Evolutionary conservation across 2,329 filamentous ascomycete species (phyloP).

Genomic region (Venturiaceae sp.): DNA sequence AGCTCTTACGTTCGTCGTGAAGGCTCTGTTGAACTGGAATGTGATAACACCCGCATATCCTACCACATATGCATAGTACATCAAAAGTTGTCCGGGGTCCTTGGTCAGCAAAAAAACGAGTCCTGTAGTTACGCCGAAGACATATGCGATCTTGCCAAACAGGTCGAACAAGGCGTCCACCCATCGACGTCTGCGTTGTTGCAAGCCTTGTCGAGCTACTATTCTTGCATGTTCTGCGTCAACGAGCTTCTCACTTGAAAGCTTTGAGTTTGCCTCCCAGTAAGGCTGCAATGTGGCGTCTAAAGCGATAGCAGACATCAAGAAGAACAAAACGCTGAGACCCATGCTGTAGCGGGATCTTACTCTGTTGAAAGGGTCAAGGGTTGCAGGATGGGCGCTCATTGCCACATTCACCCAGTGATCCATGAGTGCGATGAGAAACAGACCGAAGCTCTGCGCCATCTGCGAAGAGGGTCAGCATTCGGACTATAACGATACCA

Average conservation of each 20-base stretch:
- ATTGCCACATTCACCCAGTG: slow-evolving; percentile 1
- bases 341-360: background rate
- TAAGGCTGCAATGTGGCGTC: background rate
- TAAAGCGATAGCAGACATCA: background rate
- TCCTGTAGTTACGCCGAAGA: background rate
- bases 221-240: slow-evolving; percentile 1
- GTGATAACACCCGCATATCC: background rate
- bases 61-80: background rate
- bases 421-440: background rate
- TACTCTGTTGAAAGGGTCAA: background rate
- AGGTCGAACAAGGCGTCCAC: background rate
- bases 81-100: background rate
- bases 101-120: background rate
- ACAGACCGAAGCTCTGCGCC: background rate
- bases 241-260: background rate
- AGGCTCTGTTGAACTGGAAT: slow-evolving; percentile 1
- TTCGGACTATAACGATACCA: too few relatives aligned
- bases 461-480: background rate
- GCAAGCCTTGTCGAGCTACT: background rate
- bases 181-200: slow-evolving; percentile 2
- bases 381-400: background rate
- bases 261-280: background rate
- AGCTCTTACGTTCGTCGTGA: background rate
- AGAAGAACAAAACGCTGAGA: background rate
- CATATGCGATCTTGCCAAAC: background rate